These are phyloP conservation scores for Coemansia erecta DNA, from an alignment of 192 early-diverging fungal genomes.

Conservation along the genomic window DNA sequence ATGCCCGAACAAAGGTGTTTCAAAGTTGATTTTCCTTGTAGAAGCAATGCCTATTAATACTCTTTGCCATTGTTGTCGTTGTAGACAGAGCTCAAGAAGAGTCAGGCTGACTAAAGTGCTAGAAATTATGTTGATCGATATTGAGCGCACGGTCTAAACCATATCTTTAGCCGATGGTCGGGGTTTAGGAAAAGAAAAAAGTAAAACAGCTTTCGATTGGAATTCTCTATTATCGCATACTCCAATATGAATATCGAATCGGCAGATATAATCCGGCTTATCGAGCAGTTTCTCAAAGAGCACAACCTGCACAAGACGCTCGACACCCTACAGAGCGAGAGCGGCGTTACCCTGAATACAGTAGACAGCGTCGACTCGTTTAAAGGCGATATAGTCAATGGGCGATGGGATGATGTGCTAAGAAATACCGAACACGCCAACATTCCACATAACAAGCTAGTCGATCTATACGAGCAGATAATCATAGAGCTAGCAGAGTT, in stretches of 20 bases:
- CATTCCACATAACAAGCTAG: conserved; percentile 65
- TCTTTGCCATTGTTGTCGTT: no score
- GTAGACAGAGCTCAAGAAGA: no score
- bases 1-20: no score
- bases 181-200: no score
- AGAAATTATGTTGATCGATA: no score
- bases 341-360: conserved; percentile 75
- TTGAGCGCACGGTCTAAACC: no score
- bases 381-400: conserved; percentile 68
- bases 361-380: conserved; percentile 80
- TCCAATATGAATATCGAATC: conserved; percentile 41
- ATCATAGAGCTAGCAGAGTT: conserved; percentile 84
- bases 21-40: no score
- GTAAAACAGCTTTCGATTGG: no score
- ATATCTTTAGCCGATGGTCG: no score
- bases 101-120: no score
- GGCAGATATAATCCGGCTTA: conserved; percentile 78
- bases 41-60: no score
- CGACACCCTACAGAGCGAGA: conserved; percentile 78
- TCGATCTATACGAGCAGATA: conserved; percentile 91
- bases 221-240: no score
- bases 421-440: conserved; percentile 65
- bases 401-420: conserved; percentile 86
- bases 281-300: conserved; percentile 91
- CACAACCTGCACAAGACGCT: conserved; percentile 81